Base-by-base conservation (phyloP, 1,139 yeast species). In the Pneumocystis canis region DNA sequence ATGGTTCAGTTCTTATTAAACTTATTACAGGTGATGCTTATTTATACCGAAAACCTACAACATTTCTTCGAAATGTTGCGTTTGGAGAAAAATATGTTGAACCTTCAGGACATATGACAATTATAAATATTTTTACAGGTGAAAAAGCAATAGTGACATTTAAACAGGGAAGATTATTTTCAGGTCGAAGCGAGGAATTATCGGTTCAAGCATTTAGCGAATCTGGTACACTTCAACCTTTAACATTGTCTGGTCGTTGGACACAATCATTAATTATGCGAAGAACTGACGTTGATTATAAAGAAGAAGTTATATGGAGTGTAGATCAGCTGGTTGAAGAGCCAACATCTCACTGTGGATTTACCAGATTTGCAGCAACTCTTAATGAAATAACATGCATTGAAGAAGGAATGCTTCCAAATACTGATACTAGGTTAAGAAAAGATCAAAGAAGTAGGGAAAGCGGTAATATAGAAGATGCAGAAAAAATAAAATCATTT, bases 401-500 rank as follows among this genome's bases (percentile, higher is more conserved):
- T 60, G 78, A 84, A 67, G 72, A 72, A 67, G 77, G 80, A 28
- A 85, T 85, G 83, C 69, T 92, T 60, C 85, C 97, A 0, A 94
- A 90, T 35, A 88, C 96, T 0, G 98, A 92, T 73, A 88, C 97
- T 0, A 81, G 98, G 71, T 78, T 89, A 68, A 82, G 98, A 73
- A 98, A 97, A 0, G 98, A 92, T 75, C 98, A 92, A 76, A 81
- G 97, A 66, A 97, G 96, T 5, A 94, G 92, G 98, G 98, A 92
- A 73, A 89, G 89, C 68, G 98, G 97, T 16, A 75, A 81, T 60
- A 92, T 90, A 70, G 97, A 90, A 69, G 78, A 80, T 31, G 98
- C 98, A 0, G 97, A 90, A 71, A 69, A 67, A 1, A 68, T 82
- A 66, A 92, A 92, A 71, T 73, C 81, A 53, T 75, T 79, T 60